Base-by-base conservation (phyloP, 768 basidiomycete genomes). In the Termitomyces sp. region DNA sequence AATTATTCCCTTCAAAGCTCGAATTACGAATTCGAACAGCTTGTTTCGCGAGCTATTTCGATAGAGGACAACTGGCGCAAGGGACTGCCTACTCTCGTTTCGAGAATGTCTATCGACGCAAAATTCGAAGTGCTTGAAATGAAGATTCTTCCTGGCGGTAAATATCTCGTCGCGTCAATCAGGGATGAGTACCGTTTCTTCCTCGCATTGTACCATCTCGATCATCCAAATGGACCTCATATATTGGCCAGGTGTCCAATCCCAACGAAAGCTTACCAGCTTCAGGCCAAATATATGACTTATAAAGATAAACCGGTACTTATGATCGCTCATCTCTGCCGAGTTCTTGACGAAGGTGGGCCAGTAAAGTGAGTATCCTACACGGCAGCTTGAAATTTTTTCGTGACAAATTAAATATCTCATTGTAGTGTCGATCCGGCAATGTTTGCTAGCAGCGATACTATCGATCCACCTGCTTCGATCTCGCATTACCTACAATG, bases 201-300 rank as follows among this genome's bases (percentile, higher is more conserved):
- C 43, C 63, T 88, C 30, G 66, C 76, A 12, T 66, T 87, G 1
- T 87, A 77, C 58, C 73, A 74, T 17, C 69, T 88, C 56, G 85
- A 88, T 64, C 77, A 84, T 55, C 76, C 74, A 24, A 62, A 70
- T 52, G 79, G 70, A 49, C 73, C 62, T 53, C 75, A 68, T 17
- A 66, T 79, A 1, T 57, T 86, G 58, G 81, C 82, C 1, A 76
- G 80, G 40, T 65, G 78, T 22, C 71, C 73, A 0, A 81, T 80
- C 4, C 68, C 68, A 45, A 68, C 69, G 35, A 84, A 81, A 64
- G 83, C 81, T 0, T 85, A 78, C 61, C 71, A 77, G 45, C 57
- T 88, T 3, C 76, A 80, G 58, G 87, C 83, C 30, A 82, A 80
- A 62, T 87, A 84, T 60, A 77, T 83, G 75, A 71, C 70, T n/a